phyloP scores from a whole-genome alignment of 83 land plant species.

The Thuja plicata region DNA sequence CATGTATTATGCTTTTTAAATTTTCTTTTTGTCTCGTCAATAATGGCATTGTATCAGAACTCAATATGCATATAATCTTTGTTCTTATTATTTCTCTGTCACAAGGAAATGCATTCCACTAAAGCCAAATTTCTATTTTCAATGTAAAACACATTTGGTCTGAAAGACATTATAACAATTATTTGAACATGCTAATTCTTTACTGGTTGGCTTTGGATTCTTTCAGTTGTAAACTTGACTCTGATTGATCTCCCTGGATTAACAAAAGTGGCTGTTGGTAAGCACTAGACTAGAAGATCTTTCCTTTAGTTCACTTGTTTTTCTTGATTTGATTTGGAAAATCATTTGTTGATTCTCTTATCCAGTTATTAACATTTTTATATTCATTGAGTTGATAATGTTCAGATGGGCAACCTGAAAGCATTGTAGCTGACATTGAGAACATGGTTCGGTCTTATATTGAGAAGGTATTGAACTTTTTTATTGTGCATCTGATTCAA shows the following conservation, averaged over 20 bases:
- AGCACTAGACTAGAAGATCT: not conserved
- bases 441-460: constrained; percentile 79
- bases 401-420: constrained; percentile 82
- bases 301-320: not conserved
- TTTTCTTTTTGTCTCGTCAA: not conserved
- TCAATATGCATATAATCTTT: not conserved
- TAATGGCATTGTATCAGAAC: not conserved
- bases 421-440: constrained; percentile 74
- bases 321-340: not conserved
- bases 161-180: not conserved
- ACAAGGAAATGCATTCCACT: constrained; percentile 3
- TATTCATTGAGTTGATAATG: constrained; percentile 13
- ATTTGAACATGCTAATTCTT: not conserved
- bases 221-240: constrained; percentile 82
- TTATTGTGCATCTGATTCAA: not conserved
- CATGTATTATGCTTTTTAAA: not conserved
- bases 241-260: constrained; percentile 85
- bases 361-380: not conserved
- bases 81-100: not conserved
- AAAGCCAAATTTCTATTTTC: not conserved
- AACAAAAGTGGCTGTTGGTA: constrained; percentile 88
- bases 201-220: constrained; percentile 5
- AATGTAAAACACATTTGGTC: not conserved
- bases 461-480: constrained; percentile 57
- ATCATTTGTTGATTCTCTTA: not conserved